Evolutionary conservation across 2,329 filamentous ascomycete species (phyloP), one percentile per base, ranked within the genome.

Genomic region (Ilyonectria mors-panacis): DNA sequence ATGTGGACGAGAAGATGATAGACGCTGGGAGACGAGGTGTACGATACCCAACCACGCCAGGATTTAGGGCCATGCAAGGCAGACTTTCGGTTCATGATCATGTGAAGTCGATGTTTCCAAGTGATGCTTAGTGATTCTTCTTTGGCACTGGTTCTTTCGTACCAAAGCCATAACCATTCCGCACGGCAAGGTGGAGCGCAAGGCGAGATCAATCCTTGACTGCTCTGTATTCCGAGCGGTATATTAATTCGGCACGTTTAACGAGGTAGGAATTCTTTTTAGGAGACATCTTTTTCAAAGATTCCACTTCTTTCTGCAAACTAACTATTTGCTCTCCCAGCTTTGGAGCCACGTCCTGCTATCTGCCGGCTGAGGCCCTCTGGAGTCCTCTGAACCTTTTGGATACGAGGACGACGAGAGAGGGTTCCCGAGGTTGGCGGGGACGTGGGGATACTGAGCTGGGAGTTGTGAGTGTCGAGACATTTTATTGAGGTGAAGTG

Each of bases 141-240:
- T 37, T 21, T 60, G 69, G 61, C 67, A 69, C 59, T 23, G 30
- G 50, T 35, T 21, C n/a, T 12, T 50, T 21, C 17, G 6, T 53
- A 53, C 30, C n/a, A 53, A 7, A 45, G 9, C 57, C 30, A 45
- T 23, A 21, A 56, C 37, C 35, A 61, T 76, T 88, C 88, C 89
- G 89, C 89, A 89, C 88, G 89, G 88, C 88, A 86, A 89, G 89
- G 89, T 92, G 89, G 89, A 92, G 89, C 88, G 88, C 89, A 92
- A 92, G 89, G 89, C 88, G 88, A 91, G 89, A 89, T 79, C 84
- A 83, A 89, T 92, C 89, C 89, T 92, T 92, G 89, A 86, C 83
- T 85, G 86, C 89, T 91, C 88, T 91, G 89, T 92, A 92, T 91
- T 91, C 89, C 88, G 89, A 90, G 89, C 89, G 89, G 89, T 88